phyloP scores from a whole-genome alignment of 352 stramenopile genomes.

The Sclerospora graminicola region DNA sequence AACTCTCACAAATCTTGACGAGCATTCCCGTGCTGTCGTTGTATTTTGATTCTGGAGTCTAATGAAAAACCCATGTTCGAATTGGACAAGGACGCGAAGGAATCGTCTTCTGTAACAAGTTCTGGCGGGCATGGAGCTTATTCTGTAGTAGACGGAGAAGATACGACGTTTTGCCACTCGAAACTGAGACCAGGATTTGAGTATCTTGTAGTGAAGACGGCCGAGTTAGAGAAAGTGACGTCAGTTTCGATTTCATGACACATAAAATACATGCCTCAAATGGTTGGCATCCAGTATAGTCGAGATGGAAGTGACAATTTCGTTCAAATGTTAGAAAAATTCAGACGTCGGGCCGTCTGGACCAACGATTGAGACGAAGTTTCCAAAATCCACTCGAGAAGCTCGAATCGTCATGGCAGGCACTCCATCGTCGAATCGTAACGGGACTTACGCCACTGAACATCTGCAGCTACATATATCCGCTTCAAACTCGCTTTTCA shows the following conservation, averaged over 20 bases:
- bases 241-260: no score
- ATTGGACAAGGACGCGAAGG: constrained; percentile 32
- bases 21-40: constrained; percentile 68
- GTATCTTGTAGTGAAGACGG: constrained; percentile 33
- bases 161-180: constrained; percentile 68
- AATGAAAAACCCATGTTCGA: constrained; percentile 36
- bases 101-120: constrained; percentile 43
- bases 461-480: constrained; percentile 50
- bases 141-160: constrained; percentile 40
- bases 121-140: constrained; percentile 34
- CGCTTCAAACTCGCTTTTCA: constrained; percentile 42
- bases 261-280: no score
- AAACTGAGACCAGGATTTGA: constrained; percentile 36
- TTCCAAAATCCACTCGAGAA: no score
- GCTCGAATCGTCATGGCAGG: no score
- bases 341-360: constrained; percentile 7
- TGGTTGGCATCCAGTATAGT: no score
- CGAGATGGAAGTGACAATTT: no score
- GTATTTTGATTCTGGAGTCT: constrained; percentile 82
- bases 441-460: no score
- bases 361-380: constrained; percentile 30
- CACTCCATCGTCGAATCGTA: no score
- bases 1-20: constrained; percentile 61
- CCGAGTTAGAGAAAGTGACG: constrained; percentile 32
- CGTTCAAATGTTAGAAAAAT: constrained; percentile 28